Conservation (phyloP, 441 rosid species). For the Populus hybrid region DNA sequence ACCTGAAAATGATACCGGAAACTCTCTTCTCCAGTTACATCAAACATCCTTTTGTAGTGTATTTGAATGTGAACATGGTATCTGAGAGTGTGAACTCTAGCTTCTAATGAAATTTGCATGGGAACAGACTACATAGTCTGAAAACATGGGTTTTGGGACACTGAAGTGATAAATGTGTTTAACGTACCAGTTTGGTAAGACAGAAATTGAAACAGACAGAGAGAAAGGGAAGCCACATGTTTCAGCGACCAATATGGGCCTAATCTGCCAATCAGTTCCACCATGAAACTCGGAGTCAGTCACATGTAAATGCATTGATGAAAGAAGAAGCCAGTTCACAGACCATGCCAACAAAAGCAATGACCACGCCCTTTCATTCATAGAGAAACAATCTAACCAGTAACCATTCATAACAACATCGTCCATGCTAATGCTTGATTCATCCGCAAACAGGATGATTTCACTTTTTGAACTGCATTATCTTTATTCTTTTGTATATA, state of each 20-base stretch:
- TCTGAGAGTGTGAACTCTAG: no score
- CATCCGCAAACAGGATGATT: neutral
- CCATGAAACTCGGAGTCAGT: neutral
- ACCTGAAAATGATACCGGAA: neutral
- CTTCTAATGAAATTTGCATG: no score
- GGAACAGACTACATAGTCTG: no score
- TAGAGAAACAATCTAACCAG: no score
- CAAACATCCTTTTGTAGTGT: neutral
- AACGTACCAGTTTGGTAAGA: no score
- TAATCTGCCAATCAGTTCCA: neutral
- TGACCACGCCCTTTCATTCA: no score
- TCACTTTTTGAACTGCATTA: neutral
- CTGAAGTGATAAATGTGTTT: no score
- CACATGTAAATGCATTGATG: constrained; percentile 1
- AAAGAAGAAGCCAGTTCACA: neutral
- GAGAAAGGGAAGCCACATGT: neutral
- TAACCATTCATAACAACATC: no score
- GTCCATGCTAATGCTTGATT: neutral
- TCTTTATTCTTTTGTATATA: no score
- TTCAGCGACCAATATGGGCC: neutral
- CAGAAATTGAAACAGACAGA: no score
- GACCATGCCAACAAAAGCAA: neutral
- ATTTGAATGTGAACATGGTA: neutral
- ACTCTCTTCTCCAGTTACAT: neutral
- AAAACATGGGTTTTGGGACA: no score